phyloP scores from a whole-genome alignment of 2,329 filamentous ascomycete species.

The Colletotrichum spinosum region DNA sequence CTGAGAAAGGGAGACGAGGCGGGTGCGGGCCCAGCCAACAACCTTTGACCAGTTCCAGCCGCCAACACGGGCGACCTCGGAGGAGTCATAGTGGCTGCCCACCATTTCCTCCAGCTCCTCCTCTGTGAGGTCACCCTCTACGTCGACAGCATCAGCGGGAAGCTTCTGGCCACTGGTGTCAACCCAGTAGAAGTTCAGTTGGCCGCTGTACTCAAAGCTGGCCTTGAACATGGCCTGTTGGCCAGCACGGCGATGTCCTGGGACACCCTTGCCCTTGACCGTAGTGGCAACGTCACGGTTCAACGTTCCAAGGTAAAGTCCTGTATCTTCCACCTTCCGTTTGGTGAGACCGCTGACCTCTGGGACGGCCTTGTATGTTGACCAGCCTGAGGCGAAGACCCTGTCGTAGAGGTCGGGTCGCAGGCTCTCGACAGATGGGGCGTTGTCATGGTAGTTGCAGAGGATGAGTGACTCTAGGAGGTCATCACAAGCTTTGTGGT shows the following conservation, averaged over 20 bases:
- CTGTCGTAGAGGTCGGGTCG: too few relatives aligned
- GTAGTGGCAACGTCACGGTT: conserved; percentile 20
- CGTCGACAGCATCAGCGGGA: conserved; percentile 5
- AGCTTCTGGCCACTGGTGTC: conserved; percentile 24
- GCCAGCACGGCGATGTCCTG: conserved; percentile 20
- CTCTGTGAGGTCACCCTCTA: conserved; percentile 6
- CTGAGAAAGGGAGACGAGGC: conserved; percentile 8
- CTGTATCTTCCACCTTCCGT: conserved; percentile 22
- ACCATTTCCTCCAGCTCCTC: conserved; percentile 12
- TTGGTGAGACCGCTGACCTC: conserved; percentile 4
- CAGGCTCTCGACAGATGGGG: too few relatives aligned
- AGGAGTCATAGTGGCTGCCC: conserved; percentile 13
- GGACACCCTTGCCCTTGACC: background rate
- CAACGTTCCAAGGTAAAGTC: conserved; percentile 21
- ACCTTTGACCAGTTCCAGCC: conserved; percentile 20
- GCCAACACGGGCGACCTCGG: conserved; percentile 28
- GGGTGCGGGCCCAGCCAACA: conserved; percentile 25
- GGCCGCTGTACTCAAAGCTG: conserved; percentile 11
- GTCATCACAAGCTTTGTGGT: too few relatives aligned
- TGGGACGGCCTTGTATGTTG: background rate
- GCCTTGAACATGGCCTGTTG: conserved; percentile 18
- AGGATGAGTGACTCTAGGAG: too few relatives aligned
- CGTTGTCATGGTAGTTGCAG: too few relatives aligned
- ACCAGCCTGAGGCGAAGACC: conserved; percentile 18
- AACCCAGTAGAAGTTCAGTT: conserved; percentile 25